Evolutionary conservation across 2,329 filamentous ascomycete species (phyloP).

Genomic region (Gremmenia infestans): DNA sequence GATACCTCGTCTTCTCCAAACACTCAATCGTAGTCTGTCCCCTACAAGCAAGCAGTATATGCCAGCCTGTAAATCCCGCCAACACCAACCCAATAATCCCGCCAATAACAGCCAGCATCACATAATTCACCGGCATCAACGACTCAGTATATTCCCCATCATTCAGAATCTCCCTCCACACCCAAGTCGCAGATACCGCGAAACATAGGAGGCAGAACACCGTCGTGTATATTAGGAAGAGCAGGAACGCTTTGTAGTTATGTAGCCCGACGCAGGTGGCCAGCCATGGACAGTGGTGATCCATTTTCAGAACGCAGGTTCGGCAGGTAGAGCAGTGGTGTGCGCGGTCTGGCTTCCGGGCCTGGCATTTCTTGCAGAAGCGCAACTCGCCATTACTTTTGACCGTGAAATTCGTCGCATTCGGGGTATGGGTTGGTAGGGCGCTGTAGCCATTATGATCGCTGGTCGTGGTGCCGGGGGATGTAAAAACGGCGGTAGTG

Average conservation of each 20-base stretch:
- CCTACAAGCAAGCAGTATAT: slow-evolving; percentile 71
- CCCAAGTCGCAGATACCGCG: slow-evolving; percentile 71
- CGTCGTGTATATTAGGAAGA: slow-evolving; percentile 87
- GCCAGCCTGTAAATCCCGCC: slow-evolving; percentile 86
- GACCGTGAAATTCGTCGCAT: slow-evolving; percentile 76
- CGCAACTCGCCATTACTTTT: slow-evolving; percentile 82
- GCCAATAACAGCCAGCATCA: slow-evolving; percentile 78
- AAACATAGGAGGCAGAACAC: slow-evolving; percentile 82
- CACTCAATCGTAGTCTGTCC: slow-evolving; percentile 95
- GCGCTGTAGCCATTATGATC: slow-evolving; percentile 65
- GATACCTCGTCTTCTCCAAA: slow-evolving; percentile 90
- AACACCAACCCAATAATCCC: slow-evolving; percentile 91
- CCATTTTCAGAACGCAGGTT: slow-evolving; percentile 97
- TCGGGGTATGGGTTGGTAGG: slow-evolving; percentile 65
- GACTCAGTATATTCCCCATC: slow-evolving; percentile 68
- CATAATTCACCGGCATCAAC: slow-evolving; percentile 83
- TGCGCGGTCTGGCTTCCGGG: slow-evolving; percentile 87
- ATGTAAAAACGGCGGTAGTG: slow-evolving; percentile 87
- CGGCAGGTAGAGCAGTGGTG: slow-evolving; percentile 96
- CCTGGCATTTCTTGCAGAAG: slow-evolving; percentile 97
- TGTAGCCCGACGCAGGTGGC: slow-evolving; percentile 89
- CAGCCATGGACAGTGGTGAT: slow-evolving; percentile 98
- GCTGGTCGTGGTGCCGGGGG: slow-evolving; percentile 68
- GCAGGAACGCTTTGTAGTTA: slow-evolving; percentile 93
- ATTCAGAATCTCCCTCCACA: slow-evolving; percentile 75